phyloP scores from a whole-genome alignment of 495 filamentous ascomycete genomes.

The Neurospora sp. region DNA sequence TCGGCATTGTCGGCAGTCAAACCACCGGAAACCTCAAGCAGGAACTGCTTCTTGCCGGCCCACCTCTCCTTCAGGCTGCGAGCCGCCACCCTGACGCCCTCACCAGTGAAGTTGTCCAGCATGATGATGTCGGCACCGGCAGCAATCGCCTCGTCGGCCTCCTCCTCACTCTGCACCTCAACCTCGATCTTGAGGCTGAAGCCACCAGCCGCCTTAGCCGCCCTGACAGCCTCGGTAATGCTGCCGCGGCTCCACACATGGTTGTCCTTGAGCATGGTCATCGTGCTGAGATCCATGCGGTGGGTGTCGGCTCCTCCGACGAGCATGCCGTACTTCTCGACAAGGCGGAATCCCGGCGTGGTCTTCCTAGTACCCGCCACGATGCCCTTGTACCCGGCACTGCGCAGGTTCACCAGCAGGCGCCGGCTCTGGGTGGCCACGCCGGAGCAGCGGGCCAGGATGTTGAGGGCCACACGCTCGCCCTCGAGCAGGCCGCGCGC shows the following conservation, averaged over 20 bases:
- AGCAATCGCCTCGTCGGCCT: conserved; percentile 80
- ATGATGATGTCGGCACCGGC: conserved; percentile 94
- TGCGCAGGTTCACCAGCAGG: conserved; percentile 40
- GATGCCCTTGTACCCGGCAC: conserved; percentile 65
- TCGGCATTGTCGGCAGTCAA: conserved; percentile 77
- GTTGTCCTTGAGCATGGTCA: conserved; percentile 99
- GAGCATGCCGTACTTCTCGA: conserved; percentile 97
- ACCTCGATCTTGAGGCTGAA: conserved; percentile 94
- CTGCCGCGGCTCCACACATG: conserved; percentile 84
- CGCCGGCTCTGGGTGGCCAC: conserved; percentile 62
- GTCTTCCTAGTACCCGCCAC: conserved; percentile 95
- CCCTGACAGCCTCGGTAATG: conserved; percentile 71
- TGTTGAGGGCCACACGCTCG: conserved; percentile 87
- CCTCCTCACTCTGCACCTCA: conserved; percentile 76
- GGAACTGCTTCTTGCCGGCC: conserved; percentile 53
- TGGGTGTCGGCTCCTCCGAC: conserved; percentile 87
- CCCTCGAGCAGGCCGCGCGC: conserved; percentile 79
- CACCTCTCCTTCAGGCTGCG: conserved; percentile 64
- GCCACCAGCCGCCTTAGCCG: conserved; percentile 75
- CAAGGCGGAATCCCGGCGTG: conserved; percentile 87
- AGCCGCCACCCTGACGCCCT: conserved; percentile 64
- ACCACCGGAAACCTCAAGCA: conserved; percentile 89
- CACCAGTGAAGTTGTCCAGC: conserved; percentile 85
- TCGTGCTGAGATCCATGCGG: conserved; percentile 79
- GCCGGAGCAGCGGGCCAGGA: conserved; percentile 83